Evolutionary conservation across 2,329 filamentous ascomycete species (phyloP), one percentile per base, ranked within the genome.

Genomic region (Setomelanomma holmii): DNA sequence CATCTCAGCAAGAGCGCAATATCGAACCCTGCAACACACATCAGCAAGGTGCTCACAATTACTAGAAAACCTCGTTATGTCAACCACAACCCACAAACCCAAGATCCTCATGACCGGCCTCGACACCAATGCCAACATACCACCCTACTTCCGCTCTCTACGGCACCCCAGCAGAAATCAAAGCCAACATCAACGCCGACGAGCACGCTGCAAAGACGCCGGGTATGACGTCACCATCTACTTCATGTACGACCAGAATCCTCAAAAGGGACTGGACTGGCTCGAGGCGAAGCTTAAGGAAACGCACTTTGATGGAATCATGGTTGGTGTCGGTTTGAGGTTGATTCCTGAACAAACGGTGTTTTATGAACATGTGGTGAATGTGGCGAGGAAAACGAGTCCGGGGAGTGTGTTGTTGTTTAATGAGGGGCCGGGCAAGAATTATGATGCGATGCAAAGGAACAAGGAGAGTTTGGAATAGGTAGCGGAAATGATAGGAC

Each of bases 121-220:
- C 8, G 20, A 22, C 33, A 35, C 42, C 17, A 27, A 43, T 8
- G 16, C 40, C 17, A 24, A 41, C n/a, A 30, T 51, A 16, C 35
- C 45, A 14, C 23, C 27, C 27, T 52, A 51, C 36, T 52, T 52
- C 48, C 48, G 48, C 45, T 19, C 49, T 49, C 16, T 56, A 49
- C 45, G 53, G 53, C 44, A 49, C 44, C 3, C 43, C 53, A 6
- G 14, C 4, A n/a, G 48, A 56, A 42, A 46, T 52, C 36, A 36
- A 38, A 33, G 23, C 53, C 40, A 56, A 56, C 17, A 49, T 56
- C 49, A 38, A 51, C 12, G 48, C 49, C 40, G 49, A 56, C 24
- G 41, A 27, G 2, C 22, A 41, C 24, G 23, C 24, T 42, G 51
- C 44, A 24, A 30, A 12, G 49, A 42, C 2, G 48, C 49, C 5